These are phyloP conservation scores for Acidiella bohemica DNA, from an alignment of 495 filamentous ascomycete genomes.

Conservation along the genomic window DNA sequence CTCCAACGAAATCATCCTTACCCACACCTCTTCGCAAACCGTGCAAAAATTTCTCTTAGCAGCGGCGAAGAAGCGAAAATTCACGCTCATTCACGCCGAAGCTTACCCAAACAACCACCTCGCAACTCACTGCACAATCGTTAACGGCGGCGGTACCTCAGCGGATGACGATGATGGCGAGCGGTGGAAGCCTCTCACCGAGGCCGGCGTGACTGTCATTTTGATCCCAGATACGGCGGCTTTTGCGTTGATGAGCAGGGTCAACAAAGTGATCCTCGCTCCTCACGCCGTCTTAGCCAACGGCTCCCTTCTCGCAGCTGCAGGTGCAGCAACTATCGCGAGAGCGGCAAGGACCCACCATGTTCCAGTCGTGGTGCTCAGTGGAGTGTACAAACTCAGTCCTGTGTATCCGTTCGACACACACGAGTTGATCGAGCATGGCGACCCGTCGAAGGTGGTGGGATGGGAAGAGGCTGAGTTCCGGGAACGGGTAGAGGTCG, in stretches of 20 bases:
- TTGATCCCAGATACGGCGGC: constrained; percentile 70
- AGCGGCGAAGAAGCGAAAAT: constrained; percentile 71
- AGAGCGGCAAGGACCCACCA: constrained; percentile 66
- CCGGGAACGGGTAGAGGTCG: constrained; percentile 61
- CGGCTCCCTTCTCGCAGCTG: constrained; percentile 67
- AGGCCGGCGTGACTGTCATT: constrained; percentile 65
- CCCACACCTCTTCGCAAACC: constrained; percentile 62
- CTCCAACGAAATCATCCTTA: constrained; percentile 77
- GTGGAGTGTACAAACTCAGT: constrained; percentile 79
- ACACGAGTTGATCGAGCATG: constrained; percentile 65
- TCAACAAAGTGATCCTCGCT: constrained; percentile 85
- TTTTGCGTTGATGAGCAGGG: constrained; percentile 80
- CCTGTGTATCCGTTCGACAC: constrained; percentile 74
- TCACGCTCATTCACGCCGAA: constrained; percentile 72
- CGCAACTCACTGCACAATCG: constrained; percentile 42
- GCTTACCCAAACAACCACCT: constrained; percentile 55
- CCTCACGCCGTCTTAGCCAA: constrained; percentile 77
- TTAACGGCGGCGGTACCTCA: constrained; percentile 39
- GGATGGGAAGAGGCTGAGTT: constrained; percentile 59
- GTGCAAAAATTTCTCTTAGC: constrained; percentile 77
- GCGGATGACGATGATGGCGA: constrained; percentile 34
- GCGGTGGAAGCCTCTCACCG: constrained; percentile 61
- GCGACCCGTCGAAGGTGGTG: constrained; percentile 59
- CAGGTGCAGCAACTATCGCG: constrained; percentile 65
- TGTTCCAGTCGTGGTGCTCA: constrained; percentile 71